Conservation (phyloP, 371 early-diverging fungal species). For the Circinella minor region DNA sequence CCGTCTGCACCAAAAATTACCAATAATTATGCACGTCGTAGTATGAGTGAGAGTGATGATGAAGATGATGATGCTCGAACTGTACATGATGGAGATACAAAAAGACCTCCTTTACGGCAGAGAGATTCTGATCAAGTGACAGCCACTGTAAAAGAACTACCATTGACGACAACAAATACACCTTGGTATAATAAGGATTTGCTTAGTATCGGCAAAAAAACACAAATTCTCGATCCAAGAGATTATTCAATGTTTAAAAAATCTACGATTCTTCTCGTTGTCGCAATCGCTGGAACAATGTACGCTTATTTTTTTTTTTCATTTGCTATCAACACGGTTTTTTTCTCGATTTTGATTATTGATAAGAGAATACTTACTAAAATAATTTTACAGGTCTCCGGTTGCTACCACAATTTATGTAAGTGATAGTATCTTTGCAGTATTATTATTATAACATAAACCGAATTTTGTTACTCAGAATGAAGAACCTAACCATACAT, state of each 20-base stretch:
- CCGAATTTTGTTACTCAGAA: too few species aligned
- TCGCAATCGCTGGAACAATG: constrained; percentile 25
- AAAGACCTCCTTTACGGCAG: neutral
- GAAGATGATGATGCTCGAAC: constrained; percentile 4
- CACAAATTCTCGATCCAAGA: constrained; percentile 19
- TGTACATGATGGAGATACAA: neutral
- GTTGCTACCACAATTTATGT: constrained; percentile 31
- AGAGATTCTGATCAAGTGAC: constrained; percentile 1
- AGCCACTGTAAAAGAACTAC: neutral
- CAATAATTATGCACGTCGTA: neutral
- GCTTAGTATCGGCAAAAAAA: neutral
- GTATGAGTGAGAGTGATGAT: neutral
- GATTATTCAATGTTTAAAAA: constrained; percentile 19
- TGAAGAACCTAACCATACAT: too few species aligned
- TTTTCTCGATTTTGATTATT: neutral
- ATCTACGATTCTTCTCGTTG: constrained; percentile 17
- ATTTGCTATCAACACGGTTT: neutral
- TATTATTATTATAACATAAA: neutral
- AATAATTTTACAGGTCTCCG: constrained; percentile 19
- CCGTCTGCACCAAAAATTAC: neutral
- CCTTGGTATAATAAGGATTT: constrained; percentile 4
- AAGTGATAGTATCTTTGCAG: constrained; percentile 2
- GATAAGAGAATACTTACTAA: neutral
- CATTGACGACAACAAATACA: neutral
- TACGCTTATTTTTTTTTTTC: constrained; percentile 11